Evolutionary conservation across 176 grass and related monocot genomes (phyloP).

Genomic region (Alopecurus myosuroides): DNA sequence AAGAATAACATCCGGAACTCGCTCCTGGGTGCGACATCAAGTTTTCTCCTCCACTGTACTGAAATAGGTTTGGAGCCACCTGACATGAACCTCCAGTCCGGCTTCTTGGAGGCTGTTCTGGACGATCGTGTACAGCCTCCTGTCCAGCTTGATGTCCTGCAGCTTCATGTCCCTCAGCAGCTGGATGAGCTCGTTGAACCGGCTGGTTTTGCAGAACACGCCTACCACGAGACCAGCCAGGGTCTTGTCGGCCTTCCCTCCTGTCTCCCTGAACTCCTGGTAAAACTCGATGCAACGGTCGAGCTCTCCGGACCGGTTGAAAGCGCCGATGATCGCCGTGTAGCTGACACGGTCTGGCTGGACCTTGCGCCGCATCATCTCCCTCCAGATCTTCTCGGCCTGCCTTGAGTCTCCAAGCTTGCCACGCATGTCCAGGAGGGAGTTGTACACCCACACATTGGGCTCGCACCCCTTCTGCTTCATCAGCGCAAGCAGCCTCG

Average conservation of each 20-base stretch:
- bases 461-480: conserved; percentile 85
- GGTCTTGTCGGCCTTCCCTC: conserved; percentile 60
- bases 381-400: conserved; percentile 85
- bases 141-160: conserved; percentile 48
- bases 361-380: conserved; percentile 76
- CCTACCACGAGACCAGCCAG: conserved; percentile 75
- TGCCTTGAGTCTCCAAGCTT: conserved; percentile 56
- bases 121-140: conserved; percentile 60
- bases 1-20: conserved; percentile 4
- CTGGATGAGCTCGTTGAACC: conserved; percentile 70
- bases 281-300: conserved; percentile 63
- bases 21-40: conserved; percentile 23
- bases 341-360: conserved; percentile 66
- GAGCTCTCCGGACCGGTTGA: conserved; percentile 62
- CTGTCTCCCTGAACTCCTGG: conserved; percentile 57
- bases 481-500: conserved; percentile 72
- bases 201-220: conserved; percentile 61
- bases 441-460: conserved; percentile 85
- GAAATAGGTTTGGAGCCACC: conserved; percentile 74
- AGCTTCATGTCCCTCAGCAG: conserved; percentile 56
- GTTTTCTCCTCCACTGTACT: conserved; percentile 57
- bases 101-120: conserved; percentile 62
- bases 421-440: conserved; percentile 84
- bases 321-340: conserved; percentile 65
- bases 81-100: conserved; percentile 61